Base-by-base conservation (phyloP, 2,329 filamentous ascomycete species). In the Sporothrix humicola region DNA sequence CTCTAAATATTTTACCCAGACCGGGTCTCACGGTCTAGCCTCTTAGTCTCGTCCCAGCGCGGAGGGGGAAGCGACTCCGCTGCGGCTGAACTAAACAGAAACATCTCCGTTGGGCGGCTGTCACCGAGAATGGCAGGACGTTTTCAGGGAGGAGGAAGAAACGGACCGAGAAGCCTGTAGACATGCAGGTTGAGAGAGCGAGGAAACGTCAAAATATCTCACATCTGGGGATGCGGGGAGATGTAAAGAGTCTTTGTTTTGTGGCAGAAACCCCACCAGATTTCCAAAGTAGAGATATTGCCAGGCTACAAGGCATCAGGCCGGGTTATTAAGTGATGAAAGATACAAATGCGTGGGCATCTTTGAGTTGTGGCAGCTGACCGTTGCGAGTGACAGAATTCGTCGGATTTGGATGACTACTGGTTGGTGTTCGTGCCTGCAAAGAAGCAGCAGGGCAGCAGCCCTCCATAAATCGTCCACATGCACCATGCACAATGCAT, bases 81-180 rank as follows among this genome's bases (percentile, higher is more conserved):
- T 48, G 61, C 61, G 61, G 61, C 17, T 59, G 56, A 12, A 37
- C 56, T 37, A 65, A 20, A 66, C 42, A 48, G n/a, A 13, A 65
- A 48, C 61, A 48, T 42, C 58, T 63, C 58, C 58, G 58, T 37
- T 17, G 58, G 37, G 58, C 31, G 58, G 58, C 58, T 63, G 37
- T 15, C 42, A 65, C 61, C 42, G 42, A 65, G 52, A 56, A 56
- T 23, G 9, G 52, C 37, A 44, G 37, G 10, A 20, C 37, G 5
- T 1, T 61, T 61, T 52, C 4, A 31, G 9, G 59, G n/a, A 46
- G 59, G 59, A 59, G 26, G 58, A 61, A 6, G 42, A 42, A 46
- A 46, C 61, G 61, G 61, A 48, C 61, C 42, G 61, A 46, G 42
- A 46, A 9, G 42, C 61, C 20, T 12, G 42, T 26, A 5, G 7